phyloP scores from a whole-genome alignment of 495 filamentous ascomycete genomes.

The Gamarada debralockiae region DNA sequence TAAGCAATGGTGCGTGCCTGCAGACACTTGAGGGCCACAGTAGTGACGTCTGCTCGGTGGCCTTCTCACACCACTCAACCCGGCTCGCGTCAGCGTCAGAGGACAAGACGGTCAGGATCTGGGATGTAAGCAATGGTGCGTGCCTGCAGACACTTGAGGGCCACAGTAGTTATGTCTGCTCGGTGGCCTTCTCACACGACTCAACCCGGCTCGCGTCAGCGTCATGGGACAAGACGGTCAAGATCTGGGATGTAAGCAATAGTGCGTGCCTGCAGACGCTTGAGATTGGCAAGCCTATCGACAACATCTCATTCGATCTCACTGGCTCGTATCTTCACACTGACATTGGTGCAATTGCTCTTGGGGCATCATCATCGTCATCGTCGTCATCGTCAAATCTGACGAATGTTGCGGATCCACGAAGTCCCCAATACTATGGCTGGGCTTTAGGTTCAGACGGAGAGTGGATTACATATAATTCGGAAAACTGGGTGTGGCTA shows the following conservation, averaged over 20 bases:
- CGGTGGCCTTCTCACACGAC: too few species aligned
- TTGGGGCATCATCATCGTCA: slow-evolving; percentile 9
- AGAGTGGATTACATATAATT: slow-evolving; percentile 24
- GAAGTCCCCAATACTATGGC: slow-evolving; percentile 20
- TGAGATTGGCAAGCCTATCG: slow-evolving; percentile 17
- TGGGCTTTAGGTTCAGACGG: slow-evolving; percentile 20
- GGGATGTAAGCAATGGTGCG: slow-evolving; percentile 28
- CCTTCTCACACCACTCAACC: too few species aligned
- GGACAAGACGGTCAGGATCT: too few species aligned
- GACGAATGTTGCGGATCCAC: slow-evolving; percentile 9
- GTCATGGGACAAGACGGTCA: too few species aligned
- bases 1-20: slow-evolving; percentile 5
- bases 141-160: slow-evolving; percentile 24
- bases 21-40: slow-evolving; percentile 24
- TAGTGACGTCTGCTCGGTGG: too few species aligned
- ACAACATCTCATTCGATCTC: slow-evolving; percentile 25
- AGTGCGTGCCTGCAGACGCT: slow-evolving; percentile 23
- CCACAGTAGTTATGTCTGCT: slow-evolving; percentile 26
- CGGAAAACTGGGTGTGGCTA: slow-evolving; percentile 24
- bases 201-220: too few species aligned
- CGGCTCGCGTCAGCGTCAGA: too few species aligned
- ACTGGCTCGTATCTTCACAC: slow-evolving; percentile 25
- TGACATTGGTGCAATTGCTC: slow-evolving; percentile 19
- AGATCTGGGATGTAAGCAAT: slow-evolving; percentile 33
- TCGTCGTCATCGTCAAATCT: background rate